Percentiles rank a stretch among this genome's conserved stretches.
phyloP scores from a whole-genome alignment of 2,329 filamentous ascomycete species.

The Nemania bipapillata region DNA sequence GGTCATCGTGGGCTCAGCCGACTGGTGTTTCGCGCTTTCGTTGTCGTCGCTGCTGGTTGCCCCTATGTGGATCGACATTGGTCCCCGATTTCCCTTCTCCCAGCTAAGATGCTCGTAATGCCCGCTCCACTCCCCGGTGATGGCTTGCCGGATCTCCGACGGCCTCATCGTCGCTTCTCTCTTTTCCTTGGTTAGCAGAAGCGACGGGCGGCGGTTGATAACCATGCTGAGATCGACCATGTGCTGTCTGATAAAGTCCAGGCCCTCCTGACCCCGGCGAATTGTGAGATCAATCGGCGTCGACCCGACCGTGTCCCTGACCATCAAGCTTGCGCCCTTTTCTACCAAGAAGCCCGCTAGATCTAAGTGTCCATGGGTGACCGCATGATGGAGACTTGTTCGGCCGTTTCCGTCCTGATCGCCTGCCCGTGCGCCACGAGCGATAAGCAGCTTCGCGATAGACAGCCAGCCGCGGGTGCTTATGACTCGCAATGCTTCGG shows the following conservation, averaged over 20 bases:
- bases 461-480: not conserved
- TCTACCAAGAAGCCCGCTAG: not conserved
- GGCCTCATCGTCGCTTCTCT: not conserved
- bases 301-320: not conserved
- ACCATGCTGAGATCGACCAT: not conserved
- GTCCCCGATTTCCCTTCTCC: not conserved
- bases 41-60: not conserved
- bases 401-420: not conserved
- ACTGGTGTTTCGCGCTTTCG: not conserved
- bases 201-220: not conserved
- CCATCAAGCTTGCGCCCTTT: conserved; percentile 1
- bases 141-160: not conserved
- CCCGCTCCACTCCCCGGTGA: not conserved
- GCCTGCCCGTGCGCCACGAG: no score
- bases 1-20: no score
- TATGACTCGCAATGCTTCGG: not conserved
- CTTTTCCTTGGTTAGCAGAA: not conserved
- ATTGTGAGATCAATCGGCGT: conserved; percentile 13
- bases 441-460: not conserved
- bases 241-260: conserved; percentile 14
- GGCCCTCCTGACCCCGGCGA: not conserved
- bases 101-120: conserved; percentile 11
- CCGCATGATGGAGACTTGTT: conserved; percentile 3
- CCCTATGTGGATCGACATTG: conserved; percentile 8
- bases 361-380: not conserved